Percentiles rank a stretch among this genome's conserved stretches.
These are phyloP conservation scores for Salix exigua DNA, from an alignment of 345 rosid genomes.

Conservation along the genomic window DNA sequence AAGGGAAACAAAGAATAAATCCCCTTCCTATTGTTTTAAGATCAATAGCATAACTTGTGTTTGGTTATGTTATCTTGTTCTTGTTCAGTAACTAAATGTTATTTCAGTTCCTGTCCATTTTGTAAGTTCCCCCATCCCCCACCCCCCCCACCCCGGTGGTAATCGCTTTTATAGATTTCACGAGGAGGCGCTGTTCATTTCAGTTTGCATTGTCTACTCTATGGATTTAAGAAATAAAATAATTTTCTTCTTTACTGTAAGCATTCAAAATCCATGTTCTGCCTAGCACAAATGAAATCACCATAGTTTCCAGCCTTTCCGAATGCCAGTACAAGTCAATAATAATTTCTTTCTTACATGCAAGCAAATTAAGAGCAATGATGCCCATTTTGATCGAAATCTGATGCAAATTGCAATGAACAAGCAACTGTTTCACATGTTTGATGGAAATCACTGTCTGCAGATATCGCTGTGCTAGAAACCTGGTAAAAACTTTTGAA, in stretches of 20 bases:
- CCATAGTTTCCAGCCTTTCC: too few relatives aligned
- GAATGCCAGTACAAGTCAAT: neutral
- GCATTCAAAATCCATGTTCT: neutral
- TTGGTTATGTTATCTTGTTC: constrained; percentile 7
- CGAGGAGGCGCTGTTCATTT: constrained; percentile 9
- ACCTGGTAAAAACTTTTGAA: too few relatives aligned
- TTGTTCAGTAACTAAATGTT: constrained; percentile 9
- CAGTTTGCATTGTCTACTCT: neutral
- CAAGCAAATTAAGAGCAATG: neutral
- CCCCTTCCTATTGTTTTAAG: constrained; percentile 7
- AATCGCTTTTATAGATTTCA: constrained; percentile 28
- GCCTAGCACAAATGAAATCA: neutral
- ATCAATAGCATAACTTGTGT: neutral
- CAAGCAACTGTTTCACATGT: too few relatives aligned
- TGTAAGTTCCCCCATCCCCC: too few relatives aligned
- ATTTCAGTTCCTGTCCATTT: constrained; percentile 10
- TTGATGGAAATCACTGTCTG: too few relatives aligned
- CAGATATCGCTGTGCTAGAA: too few relatives aligned
- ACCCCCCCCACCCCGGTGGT: constrained; percentile 16
- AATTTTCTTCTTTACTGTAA: neutral
- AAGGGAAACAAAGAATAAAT: constrained; percentile 10
- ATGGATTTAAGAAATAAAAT: constrained; percentile 3
- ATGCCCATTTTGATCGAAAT: neutral
- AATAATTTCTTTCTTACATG: neutral
- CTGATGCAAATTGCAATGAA: too few relatives aligned